Base-by-base conservation (phyloP, 139 green algal species). In the Coelastrella sp. region DNA sequence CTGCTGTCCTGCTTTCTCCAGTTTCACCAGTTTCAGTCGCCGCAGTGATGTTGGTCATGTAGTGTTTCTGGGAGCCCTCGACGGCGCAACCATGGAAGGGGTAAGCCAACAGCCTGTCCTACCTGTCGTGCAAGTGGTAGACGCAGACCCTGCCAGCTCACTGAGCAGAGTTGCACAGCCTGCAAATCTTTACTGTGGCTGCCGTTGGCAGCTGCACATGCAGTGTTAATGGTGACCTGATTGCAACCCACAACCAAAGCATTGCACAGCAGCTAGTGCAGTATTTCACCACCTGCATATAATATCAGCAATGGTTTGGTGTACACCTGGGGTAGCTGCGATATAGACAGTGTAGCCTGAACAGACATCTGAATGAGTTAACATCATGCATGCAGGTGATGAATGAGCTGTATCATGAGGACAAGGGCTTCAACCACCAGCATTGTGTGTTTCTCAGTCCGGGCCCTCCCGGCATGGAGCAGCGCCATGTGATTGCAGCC, bases 331-430 rank as follows among this genome's bases (percentile, higher is more conserved):
- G 35, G 35, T 5, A 5, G 35, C 35, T 49, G 35, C 35, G 35
- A 49, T 49, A 3, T 49, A 49, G 35, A 49, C 35, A 49, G 35
- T 49, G 35, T 49, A 49, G 35, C 35, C 35, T 3, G 35, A 49
- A 49, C 35, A 49, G 35, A 49, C 35, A 49, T 49, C 35, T 49
- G 35, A 70, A 70, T 70, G 61, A n/a, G n/a, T 74, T 60, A 19
- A 19, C 7, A 17, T 60, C 4, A 22, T 74, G 10, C 6, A 24
- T 63, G 66, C 79, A 87, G 78, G n/a, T 87, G 0, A 10, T 84
- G 63, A 58, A 63, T 63, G 78, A 91, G 79, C n/a, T 91, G 20
- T 91, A 91, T 58, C 88, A 91, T 19, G 79, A 80, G 49, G 88
- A 91, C 57, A 91, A 91, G 57, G 88, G 88, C 9, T 91, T 91